phyloP scores from a whole-genome alignment of 78 protist species.

The Creolimax fragrantissima region DNA sequence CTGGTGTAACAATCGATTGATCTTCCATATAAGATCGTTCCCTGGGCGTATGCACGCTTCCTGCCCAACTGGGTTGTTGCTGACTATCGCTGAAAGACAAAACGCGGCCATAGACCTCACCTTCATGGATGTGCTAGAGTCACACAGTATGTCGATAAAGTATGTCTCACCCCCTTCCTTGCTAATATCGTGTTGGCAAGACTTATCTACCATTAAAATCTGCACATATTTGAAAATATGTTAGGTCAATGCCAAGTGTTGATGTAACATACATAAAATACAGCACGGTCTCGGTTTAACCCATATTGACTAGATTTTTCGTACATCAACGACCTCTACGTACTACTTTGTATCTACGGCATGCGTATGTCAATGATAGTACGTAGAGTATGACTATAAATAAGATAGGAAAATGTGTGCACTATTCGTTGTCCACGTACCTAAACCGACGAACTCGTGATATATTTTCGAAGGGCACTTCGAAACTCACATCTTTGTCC shows the following conservation, averaged over 20 bases:
- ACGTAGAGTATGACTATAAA: neutral
- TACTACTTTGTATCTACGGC: too few species aligned
- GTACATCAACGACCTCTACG: too few species aligned
- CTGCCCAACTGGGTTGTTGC: conserved; percentile 34
- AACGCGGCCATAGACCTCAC: neutral
- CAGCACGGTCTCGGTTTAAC: neutral
- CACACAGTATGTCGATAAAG: conserved; percentile 53
- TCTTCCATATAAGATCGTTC: neutral
- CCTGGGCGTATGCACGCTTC: conserved; percentile 43
- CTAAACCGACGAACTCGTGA: too few species aligned
- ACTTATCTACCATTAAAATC: conserved; percentile 20
- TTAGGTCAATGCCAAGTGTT: conserved; percentile 18
- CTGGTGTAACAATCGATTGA: neutral
- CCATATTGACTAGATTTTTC: neutral
- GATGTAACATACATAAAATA: neutral
- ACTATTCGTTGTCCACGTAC: too few species aligned
- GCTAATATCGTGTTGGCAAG: conserved; percentile 70
- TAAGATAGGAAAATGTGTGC: too few species aligned
- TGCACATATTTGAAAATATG: conserved; percentile 25
- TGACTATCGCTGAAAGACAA: neutral
- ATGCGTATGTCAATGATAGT: neutral
- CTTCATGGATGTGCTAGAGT: neutral
- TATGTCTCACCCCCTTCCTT: conserved; percentile 68
- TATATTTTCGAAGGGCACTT: too few species aligned
- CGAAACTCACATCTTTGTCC: too few species aligned